A percentile compares a stretch with the other conserved stretches of the same genome.
Conservation (phyloP, 768 basidiomycete genomes). For the Boletus sp. region DNA sequence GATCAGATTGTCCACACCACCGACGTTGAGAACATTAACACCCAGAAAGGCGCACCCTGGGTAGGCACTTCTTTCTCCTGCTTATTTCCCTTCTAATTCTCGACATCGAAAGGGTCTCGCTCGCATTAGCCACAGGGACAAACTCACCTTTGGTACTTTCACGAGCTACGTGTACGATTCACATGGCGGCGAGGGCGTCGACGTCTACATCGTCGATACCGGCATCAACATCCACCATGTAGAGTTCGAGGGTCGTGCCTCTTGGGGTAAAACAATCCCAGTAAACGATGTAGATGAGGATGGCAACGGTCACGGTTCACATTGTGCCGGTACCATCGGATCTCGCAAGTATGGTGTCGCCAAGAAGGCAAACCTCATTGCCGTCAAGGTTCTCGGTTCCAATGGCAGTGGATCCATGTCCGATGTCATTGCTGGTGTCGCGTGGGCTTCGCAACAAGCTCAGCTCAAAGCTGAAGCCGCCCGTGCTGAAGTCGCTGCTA, state of each 20-base stretch:
- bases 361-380: slow-evolving; percentile 85
- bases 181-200: slow-evolving; percentile 87
- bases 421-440: slow-evolving; percentile 87
- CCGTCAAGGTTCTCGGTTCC: slow-evolving; percentile 92
- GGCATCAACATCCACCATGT: slow-evolving; percentile 85
- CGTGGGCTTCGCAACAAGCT: slow-evolving; percentile 66
- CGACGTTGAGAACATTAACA: slow-evolving; percentile 13
- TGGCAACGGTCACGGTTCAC: slow-evolving; percentile 93
- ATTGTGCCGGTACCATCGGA: slow-evolving; percentile 96
- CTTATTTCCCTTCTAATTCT: slow-evolving; percentile 12
- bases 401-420: slow-evolving; percentile 95
- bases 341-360: slow-evolving; percentile 93
- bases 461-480: slow-evolving; percentile 57
- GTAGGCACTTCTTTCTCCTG: slow-evolving; percentile 40
- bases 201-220: slow-evolving; percentile 86
- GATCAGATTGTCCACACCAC: slow-evolving; percentile 90
- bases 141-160: slow-evolving; percentile 79
- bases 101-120: slow-evolving; percentile 74
- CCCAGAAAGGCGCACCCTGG: slow-evolving; percentile 82
- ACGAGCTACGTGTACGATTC: slow-evolving; percentile 71
- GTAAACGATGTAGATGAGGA: slow-evolving; percentile 81
- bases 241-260: slow-evolving; percentile 87
- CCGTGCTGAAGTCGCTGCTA: slow-evolving; percentile 60
- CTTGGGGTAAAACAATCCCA: slow-evolving; percentile 94
- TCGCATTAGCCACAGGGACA: slow-evolving; percentile 84